Conservation (phyloP, 164 flowering plant genomes). For the Houttuynia cordata region DNA sequence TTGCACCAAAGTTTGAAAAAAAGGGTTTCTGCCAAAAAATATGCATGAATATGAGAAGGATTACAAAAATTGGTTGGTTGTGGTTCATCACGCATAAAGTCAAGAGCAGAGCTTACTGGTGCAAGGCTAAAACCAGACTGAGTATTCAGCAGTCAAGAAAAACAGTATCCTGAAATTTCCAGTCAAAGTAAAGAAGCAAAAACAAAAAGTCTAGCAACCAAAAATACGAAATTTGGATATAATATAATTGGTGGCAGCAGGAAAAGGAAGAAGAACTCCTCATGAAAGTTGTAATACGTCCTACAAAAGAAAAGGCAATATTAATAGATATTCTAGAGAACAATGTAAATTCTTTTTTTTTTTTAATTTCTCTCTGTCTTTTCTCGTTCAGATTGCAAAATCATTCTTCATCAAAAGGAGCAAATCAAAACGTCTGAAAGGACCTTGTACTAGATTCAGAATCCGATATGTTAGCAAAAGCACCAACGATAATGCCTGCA, state of each 20-base stretch:
- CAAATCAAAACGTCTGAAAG: neutral
- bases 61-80: neutral
- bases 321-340: neutral
- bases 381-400: neutral
- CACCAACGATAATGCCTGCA: constrained; percentile 87
- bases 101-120: constrained; percentile 54
- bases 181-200: neutral
- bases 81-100: neutral
- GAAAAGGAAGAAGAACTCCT: constrained; percentile 93
- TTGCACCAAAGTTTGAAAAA: constrained; percentile 96
- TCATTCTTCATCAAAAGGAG: neutral
- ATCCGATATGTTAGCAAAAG: constrained; percentile 80
- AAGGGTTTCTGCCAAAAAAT: constrained; percentile 80
- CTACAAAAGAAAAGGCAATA: constrained; percentile 27
- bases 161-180: constrained; percentile 9
- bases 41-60: neutral
- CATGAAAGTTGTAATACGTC: constrained; percentile 95
- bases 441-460: constrained; percentile 86
- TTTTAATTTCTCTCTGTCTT: too few species aligned
- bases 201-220: neutral
- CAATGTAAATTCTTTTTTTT: too few species aligned
- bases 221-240: constrained; percentile 48
- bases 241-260: constrained; percentile 92
- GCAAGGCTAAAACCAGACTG: constrained; percentile 95
- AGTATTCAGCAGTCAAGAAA: constrained; percentile 60